These are phyloP conservation scores for Zarea fungicola DNA, from an alignment of 2,329 filamentous ascomycete species.

Conservation along the genomic window DNA sequence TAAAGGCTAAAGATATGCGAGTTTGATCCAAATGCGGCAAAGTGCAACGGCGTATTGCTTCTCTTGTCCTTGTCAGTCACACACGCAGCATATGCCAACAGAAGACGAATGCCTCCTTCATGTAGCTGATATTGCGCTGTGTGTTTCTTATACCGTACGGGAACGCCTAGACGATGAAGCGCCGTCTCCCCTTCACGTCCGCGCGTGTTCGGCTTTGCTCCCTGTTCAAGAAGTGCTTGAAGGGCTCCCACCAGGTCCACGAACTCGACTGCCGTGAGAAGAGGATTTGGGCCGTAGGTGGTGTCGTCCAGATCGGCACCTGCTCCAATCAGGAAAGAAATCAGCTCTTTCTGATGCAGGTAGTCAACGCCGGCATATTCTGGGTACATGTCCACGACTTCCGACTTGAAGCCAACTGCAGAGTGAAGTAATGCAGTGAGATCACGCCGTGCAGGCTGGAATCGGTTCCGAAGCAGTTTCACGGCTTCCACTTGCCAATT, in stretches of 20 bases:
- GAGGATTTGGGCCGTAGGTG: not conserved
- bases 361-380: constrained; percentile 4
- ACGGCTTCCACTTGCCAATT: not conserved
- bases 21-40: not conserved
- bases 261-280: constrained; percentile 4
- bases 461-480: constrained; percentile 5
- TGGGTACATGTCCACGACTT: not conserved
- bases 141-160: constrained; percentile 1
- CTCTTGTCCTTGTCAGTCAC: not conserved
- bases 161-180: constrained; percentile 1
- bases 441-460: constrained; percentile 1
- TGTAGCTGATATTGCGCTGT: not conserved
- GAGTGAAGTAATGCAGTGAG: not conserved
- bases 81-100: not conserved
- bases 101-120: not conserved
- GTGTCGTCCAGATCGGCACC: not conserved
- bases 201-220: not conserved
- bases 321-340: constrained; percentile 1
- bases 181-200: not conserved
- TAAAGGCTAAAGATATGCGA: not conserved
- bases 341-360: constrained; percentile 4
- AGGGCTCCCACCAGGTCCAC: constrained; percentile 1
- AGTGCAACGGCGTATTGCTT: not conserved
- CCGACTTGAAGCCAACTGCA: constrained; percentile 3
- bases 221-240: not conserved